Conservation (phyloP, 345 rosid species). For the Carallia pectinifolia region DNA sequence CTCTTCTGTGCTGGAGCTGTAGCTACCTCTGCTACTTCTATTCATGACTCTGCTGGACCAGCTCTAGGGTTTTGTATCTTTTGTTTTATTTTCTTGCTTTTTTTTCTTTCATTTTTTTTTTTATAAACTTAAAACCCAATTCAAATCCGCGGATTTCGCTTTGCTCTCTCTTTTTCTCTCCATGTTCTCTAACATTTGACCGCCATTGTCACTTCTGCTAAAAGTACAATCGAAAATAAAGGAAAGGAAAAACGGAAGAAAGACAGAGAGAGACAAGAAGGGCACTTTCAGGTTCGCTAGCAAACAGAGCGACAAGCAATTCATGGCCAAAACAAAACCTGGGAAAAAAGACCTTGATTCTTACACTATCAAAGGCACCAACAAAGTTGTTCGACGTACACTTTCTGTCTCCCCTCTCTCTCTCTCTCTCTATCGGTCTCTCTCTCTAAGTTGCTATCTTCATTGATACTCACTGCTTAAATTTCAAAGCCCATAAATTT, state of each 20-base stretch:
- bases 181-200: too few relatives aligned
- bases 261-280: too few relatives aligned
- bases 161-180: background rate
- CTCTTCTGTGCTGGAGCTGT: background rate
- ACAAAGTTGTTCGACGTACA: constrained; percentile 65
- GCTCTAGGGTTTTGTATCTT: constrained; percentile 28
- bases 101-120: too few relatives aligned
- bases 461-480: background rate
- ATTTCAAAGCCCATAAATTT: background rate
- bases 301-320: background rate
- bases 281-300: too few relatives aligned
- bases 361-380: constrained; percentile 73
- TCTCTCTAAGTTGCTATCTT: background rate
- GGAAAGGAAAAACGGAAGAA: too few relatives aligned
- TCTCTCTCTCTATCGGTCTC: too few relatives aligned
- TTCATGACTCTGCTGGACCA: too few relatives aligned
- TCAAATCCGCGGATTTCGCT: too few relatives aligned
- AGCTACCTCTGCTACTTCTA: background rate
- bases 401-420: constrained; percentile 1
- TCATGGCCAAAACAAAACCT: constrained; percentile 69
- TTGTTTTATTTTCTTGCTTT: background rate
- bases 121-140: too few relatives aligned
- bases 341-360: constrained; percentile 74
- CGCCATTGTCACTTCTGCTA: too few relatives aligned
- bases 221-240: too few relatives aligned